Base-by-base conservation (phyloP, 495 filamentous ascomycete genomes). In the Aspergillus ellipticus region DNA sequence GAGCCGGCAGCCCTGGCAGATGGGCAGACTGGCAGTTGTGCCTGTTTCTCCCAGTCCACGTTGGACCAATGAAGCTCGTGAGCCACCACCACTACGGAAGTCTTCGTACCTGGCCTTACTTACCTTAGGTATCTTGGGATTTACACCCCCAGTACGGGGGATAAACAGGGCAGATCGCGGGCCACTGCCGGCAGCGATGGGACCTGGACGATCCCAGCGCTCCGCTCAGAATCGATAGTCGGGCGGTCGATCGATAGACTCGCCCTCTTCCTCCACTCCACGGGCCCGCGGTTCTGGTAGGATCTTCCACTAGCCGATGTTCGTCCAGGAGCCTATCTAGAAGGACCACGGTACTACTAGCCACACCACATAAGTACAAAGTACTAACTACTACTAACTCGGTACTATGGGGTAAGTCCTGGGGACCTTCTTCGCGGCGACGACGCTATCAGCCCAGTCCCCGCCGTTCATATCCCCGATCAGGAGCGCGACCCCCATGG, bases 171-270 rank as follows among this genome's bases (percentile, higher is more conserved):
- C 13, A 47, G 43, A 11, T 45, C 42, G 21, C 16, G 22, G 3
- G 6, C 17, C 11, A 11, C 13, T n/a, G n/a, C n/a, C n/a, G n/a
- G n/a, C n/a, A n/a, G n/a, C n/a, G n/a, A n/a, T n/a, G n/a, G n/a
- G n/a, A n/a, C n/a, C 9, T 19, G 11, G 19, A 7, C 9, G 15
- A 21, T 8, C 16, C 26, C 42, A 35, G 16, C 16, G 13, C 42
- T 20, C 16, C 35, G 37, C 33, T 49, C 26, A 55, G 54, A 55
- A 46, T 45, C 57, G 52, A 59, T 59, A 59, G 57, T 59, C 50
- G 33, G 47, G 42, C 47, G 57, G 55, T 59, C 51, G 57, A 59
- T 54, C 57, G 51, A 59, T 59, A 54, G 56, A 52, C 13, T 26
- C 50, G 20, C 24, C 28, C 39, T 21, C 17, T 19, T 26, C 15